Evolutionary conservation across 495 filamentous ascomycete genomes (phyloP).

Genomic region (Podospora fimiseda): DNA sequence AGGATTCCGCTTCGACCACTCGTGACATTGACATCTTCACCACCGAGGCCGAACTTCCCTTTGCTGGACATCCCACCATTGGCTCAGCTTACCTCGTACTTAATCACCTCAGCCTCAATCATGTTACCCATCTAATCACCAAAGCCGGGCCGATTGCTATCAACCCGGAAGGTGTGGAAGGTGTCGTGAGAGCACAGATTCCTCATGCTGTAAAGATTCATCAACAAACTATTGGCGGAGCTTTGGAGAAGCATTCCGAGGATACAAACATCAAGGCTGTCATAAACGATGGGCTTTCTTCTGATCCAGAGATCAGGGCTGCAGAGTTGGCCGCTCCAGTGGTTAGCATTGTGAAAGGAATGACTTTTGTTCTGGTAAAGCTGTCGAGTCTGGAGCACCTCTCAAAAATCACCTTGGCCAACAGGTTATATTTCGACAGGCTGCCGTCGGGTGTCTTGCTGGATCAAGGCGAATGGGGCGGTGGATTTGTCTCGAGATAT

Average conservation of each 20-base stretch:
- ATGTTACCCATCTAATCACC: slow-evolving; percentile 43
- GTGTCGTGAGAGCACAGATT: slow-evolving; percentile 46
- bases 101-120: slow-evolving; percentile 27
- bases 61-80: slow-evolving; percentile 75
- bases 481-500: slow-evolving; percentile 48
- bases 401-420: slow-evolving; percentile 20
- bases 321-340: slow-evolving; percentile 39
- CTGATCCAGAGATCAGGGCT: slow-evolving; percentile 21
- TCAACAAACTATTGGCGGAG: slow-evolving; percentile 21
- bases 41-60: slow-evolving; percentile 54
- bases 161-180: neutral
- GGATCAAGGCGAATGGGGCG: slow-evolving; percentile 52
- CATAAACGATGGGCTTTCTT: slow-evolving; percentile 17
- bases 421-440: slow-evolving; percentile 24
- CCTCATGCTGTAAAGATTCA: slow-evolving; percentile 65
- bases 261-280: neutral
- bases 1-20: neutral
- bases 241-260: neutral
- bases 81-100: slow-evolving; percentile 55
- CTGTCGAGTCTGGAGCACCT: slow-evolving; percentile 45
- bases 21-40: slow-evolving; percentile 68
- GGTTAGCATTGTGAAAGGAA: slow-evolving; percentile 63
- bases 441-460: slow-evolving; percentile 24
- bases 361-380: slow-evolving; percentile 56
- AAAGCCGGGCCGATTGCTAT: slow-evolving; percentile 52